Evolutionary conservation across 306 rosid species (phyloP).

Genomic region (Calophaca sinica): DNA sequence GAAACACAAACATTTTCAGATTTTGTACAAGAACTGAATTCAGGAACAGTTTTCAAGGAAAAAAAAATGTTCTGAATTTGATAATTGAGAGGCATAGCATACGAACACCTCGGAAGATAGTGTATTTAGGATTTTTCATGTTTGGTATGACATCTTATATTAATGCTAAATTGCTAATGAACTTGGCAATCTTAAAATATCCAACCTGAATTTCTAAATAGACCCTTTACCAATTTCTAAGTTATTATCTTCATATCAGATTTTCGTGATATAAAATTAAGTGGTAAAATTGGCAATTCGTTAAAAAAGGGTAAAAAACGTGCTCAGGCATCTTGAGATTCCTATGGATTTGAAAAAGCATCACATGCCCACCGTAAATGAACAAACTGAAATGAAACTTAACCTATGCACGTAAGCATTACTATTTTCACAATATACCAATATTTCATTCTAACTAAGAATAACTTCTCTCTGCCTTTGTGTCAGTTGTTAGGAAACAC

Average conservation of each 20-base stretch:
- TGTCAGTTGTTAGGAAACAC: not conserved
- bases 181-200: not conserved
- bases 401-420: not conserved
- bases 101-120: constrained; percentile 6
- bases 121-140: constrained; percentile 25
- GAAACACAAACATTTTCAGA: constrained; percentile 44
- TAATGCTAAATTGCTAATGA: constrained; percentile 7
- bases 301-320: too few species aligned
- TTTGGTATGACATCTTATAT: not conserved
- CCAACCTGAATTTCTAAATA: not conserved
- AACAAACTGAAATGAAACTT: too few species aligned
- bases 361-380: too few species aligned
- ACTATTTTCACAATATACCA: not conserved
- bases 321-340: too few species aligned
- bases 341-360: too few species aligned
- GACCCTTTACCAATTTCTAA: constrained; percentile 7
- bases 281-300: not conserved
- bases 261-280: not conserved
- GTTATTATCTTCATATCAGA: not conserved
- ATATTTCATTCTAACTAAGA: not conserved
- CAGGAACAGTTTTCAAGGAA: constrained; percentile 7
- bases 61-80: not conserved
- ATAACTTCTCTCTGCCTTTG: not conserved
- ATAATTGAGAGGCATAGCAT: not conserved
- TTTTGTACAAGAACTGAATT: constrained; percentile 17